Conservation (phyloP, 1,284 basidiomycete species). For the Chalciporus sp. region DNA sequence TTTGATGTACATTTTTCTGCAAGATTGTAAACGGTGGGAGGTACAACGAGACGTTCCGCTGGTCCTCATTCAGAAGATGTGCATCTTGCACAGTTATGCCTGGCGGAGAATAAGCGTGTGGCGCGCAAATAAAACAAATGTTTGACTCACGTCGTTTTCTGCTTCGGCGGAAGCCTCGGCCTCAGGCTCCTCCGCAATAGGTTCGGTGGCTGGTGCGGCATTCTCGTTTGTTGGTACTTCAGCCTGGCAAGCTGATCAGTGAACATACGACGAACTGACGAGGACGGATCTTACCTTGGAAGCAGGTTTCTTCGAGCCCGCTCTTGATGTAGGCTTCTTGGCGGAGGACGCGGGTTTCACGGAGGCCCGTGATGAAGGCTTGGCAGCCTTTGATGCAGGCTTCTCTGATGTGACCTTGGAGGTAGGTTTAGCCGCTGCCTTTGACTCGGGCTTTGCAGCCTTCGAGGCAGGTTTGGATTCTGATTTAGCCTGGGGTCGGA, state of each 20-base stretch:
- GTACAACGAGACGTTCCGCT: constrained; percentile 16
- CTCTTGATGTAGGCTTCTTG: constrained; percentile 48
- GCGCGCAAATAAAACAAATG: neutral
- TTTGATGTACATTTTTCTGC: constrained; percentile 38
- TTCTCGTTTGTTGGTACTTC: constrained; percentile 39
- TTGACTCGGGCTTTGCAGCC: constrained; percentile 30
- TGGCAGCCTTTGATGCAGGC: constrained; percentile 32
- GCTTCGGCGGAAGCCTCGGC: constrained; percentile 47
- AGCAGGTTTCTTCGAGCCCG: constrained; percentile 42
- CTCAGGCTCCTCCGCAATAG: constrained; percentile 59
- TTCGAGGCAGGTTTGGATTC: constrained; percentile 33
- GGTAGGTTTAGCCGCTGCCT: constrained; percentile 33
- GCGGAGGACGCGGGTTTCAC: constrained; percentile 42
- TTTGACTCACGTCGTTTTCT: constrained; percentile 31
- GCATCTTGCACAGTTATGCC: constrained; percentile 23
- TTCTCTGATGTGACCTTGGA: constrained; percentile 40
- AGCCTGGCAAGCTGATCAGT: constrained; percentile 35
- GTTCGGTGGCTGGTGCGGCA: constrained; percentile 38
- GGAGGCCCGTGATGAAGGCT: constrained; percentile 39
- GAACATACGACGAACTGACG: neutral
- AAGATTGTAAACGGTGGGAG: constrained; percentile 17
- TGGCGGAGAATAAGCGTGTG: constrained; percentile 7
- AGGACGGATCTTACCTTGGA: constrained; percentile 38
- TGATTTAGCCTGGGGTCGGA: constrained; percentile 22
- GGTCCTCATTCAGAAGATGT: constrained; percentile 15